A percentile compares a stretch with the other conserved stretches of the same genome.
phyloP scores from a whole-genome alignment of 805 yeast genomes.

The Saccharomyces mikatae region DNA sequence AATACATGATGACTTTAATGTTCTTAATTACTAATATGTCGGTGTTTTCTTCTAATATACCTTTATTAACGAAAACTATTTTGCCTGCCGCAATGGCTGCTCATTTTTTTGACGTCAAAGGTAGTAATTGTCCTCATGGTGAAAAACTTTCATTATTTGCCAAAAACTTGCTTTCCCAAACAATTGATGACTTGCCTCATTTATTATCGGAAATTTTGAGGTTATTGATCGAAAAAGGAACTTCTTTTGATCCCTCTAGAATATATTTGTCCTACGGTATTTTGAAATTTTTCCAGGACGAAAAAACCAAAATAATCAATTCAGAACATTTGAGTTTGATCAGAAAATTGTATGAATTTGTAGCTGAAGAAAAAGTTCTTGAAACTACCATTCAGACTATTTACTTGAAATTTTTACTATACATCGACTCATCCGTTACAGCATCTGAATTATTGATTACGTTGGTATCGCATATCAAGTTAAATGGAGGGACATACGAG shows the following conservation, averaged over 20 bases:
- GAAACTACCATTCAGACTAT: slow-evolving; percentile 45
- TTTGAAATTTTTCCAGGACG: slow-evolving; percentile 39
- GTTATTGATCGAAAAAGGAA: slow-evolving; percentile 40
- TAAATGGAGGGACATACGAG: slow-evolving; percentile 18
- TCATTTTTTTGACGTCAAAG: slow-evolving; percentile 44
- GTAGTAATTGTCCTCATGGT: slow-evolving; percentile 50
- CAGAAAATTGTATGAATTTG: slow-evolving; percentile 31
- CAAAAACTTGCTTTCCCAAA: slow-evolving; percentile 2
- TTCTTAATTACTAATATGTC: slow-evolving; percentile 43
- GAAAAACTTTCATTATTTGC: slow-evolving; percentile 41
- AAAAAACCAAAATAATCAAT: slow-evolving; percentile 13
- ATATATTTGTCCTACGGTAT: slow-evolving; percentile 54
- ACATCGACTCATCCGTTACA: slow-evolving; percentile 28
- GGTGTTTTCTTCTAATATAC: slow-evolving; percentile 38
- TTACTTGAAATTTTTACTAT: slow-evolving; percentile 39
- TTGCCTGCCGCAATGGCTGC: slow-evolving; percentile 60
- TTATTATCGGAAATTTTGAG: slow-evolving; percentile 28
- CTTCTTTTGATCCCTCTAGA: slow-evolving; percentile 63
- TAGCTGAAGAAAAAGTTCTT: slow-evolving; percentile 46
- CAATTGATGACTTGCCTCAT: not conserved
- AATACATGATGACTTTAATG: slow-evolving; percentile 49
- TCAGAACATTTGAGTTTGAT: slow-evolving; percentile 26
- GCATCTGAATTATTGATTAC: slow-evolving; percentile 27
- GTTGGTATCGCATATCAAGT: slow-evolving; percentile 34
- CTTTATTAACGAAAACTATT: slow-evolving; percentile 33